These are phyloP conservation scores for Batkoa obscura DNA, from an alignment of 371 early-diverging fungal genomes.

Conservation along the genomic window DNA sequence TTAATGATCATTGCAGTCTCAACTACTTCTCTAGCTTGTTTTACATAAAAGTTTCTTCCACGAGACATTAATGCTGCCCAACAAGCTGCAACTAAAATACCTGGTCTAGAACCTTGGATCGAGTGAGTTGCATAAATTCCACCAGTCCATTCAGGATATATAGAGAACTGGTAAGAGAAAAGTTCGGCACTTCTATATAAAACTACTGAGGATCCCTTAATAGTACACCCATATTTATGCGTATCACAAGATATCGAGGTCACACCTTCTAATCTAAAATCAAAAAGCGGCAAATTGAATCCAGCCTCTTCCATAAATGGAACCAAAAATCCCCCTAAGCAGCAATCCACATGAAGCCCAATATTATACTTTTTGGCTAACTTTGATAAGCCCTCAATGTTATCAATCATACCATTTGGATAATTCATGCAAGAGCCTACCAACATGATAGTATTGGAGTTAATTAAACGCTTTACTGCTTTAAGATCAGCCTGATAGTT, in stretches of 20 bases:
- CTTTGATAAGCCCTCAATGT: conserved; percentile 57
- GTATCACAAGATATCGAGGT: conserved; percentile 92
- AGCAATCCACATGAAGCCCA: conserved; percentile 88
- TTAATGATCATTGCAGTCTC: conserved; percentile 50
- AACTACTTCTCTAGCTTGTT: conserved; percentile 61
- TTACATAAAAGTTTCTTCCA: conserved; percentile 73
- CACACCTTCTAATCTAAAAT: conserved; percentile 84
- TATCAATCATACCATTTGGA: conserved; percentile 88
- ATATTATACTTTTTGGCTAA: conserved; percentile 67
- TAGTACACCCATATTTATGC: conserved; percentile 94
- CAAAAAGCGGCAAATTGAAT: conserved; percentile 60
- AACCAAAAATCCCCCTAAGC: conserved; percentile 89
- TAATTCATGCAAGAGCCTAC: conserved; percentile 84
- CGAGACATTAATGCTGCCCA: conserved; percentile 84
- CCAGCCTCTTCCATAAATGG: conserved; percentile 87
- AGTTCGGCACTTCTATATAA: conserved; percentile 65
- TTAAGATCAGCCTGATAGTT: conserved; percentile 56
- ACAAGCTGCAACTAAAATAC: conserved; percentile 88
- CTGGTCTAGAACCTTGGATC: conserved; percentile 79
- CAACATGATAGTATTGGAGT: conserved; percentile 76
- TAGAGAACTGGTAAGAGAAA: conserved; percentile 81
- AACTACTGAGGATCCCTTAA: conserved; percentile 90
- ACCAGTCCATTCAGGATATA: conserved; percentile 81
- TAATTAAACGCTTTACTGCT: conserved; percentile 57
- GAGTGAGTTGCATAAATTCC: conserved; percentile 92